These are phyloP conservation scores for Mycena maculata DNA, from an alignment of 768 basidiomycete species.

Conservation along the genomic window DNA sequence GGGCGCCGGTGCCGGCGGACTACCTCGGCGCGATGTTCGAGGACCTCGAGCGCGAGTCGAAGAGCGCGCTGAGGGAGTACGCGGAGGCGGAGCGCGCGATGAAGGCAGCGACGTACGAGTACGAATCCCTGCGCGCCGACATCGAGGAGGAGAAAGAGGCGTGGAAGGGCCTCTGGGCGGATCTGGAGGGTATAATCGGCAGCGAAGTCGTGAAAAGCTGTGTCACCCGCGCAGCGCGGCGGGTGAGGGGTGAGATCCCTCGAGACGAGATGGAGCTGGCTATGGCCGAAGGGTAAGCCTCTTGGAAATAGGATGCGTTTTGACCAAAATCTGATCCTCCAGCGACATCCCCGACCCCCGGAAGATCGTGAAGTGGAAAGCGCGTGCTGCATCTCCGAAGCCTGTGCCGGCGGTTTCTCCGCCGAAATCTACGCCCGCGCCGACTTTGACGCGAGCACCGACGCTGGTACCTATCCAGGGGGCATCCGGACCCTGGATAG, in stretches of 20 bases:
- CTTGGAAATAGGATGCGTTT: no score
- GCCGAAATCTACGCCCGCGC: no score
- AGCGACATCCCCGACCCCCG: slow-evolving; percentile 1
- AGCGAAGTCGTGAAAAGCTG: background rate
- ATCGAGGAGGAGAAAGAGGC: slow-evolving; percentile 3
- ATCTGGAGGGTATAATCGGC: slow-evolving; percentile 6
- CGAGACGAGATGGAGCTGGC: slow-evolving; percentile 1
- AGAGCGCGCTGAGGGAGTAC: background rate
- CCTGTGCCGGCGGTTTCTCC: background rate
- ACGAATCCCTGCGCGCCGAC: slow-evolving; percentile 5
- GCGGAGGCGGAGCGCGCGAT: slow-evolving; percentile 9
- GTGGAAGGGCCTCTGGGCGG: slow-evolving; percentile 19
- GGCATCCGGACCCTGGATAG: background rate
- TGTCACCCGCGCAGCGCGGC: background rate
- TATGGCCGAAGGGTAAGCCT: background rate
- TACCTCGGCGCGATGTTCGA: slow-evolving; percentile 17
- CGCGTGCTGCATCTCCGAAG: background rate
- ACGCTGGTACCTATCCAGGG: background rate
- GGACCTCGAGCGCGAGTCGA: slow-evolving; percentile 16
- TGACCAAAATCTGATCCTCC: background rate
- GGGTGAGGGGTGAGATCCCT: slow-evolving; percentile 1
- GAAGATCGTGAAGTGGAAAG: background rate
- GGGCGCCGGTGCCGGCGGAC: slow-evolving; percentile 1
- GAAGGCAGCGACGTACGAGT: slow-evolving; percentile 15
- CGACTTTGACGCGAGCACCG: background rate